These are phyloP conservation scores for Aegilops speltoides DNA, from an alignment of 176 grass and related monocot species.

Conservation along the genomic window DNA sequence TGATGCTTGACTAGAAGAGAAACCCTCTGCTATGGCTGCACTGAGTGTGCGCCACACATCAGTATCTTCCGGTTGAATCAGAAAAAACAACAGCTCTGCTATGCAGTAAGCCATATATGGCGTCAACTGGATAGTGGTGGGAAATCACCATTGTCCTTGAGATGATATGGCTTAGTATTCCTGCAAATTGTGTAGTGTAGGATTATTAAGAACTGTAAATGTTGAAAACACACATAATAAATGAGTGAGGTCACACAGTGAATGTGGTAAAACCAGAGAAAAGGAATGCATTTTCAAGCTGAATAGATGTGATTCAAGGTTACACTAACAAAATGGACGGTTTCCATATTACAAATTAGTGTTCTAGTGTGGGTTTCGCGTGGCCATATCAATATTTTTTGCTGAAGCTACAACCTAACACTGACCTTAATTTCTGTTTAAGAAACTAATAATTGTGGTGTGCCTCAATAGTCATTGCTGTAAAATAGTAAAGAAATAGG, in stretches of 20 bases:
- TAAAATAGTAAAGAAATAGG: constrained; percentile 3
- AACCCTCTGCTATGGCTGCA: constrained; percentile 1
- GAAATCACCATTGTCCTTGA: constrained; percentile 86
- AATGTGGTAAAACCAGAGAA: neutral
- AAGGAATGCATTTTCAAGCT: constrained; percentile 10
- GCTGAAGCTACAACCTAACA: neutral
- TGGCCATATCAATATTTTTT: neutral
- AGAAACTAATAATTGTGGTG: neutral
- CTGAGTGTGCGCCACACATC: neutral
- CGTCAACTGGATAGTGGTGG: constrained; percentile 70
- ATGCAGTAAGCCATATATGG: neutral
- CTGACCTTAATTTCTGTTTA: neutral
- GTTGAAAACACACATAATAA: constrained; percentile 7
- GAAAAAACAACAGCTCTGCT: constrained; percentile 21
- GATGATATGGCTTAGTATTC: constrained; percentile 53
- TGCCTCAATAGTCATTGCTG: constrained; percentile 19
- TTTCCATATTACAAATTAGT: neutral
- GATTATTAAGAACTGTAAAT: constrained; percentile 9
- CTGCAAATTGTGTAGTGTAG: constrained; percentile 37
- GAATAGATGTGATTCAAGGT: neutral
- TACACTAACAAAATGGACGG: neutral
- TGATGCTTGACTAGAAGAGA: neutral
- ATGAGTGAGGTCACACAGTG: neutral
- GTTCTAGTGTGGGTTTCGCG: neutral
- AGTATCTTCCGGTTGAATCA: neutral